Evolutionary conservation across 495 filamentous ascomycete species (phyloP), one percentile per base, ranked within the genome.

Genomic region (Trypethelium eluteriae): DNA sequence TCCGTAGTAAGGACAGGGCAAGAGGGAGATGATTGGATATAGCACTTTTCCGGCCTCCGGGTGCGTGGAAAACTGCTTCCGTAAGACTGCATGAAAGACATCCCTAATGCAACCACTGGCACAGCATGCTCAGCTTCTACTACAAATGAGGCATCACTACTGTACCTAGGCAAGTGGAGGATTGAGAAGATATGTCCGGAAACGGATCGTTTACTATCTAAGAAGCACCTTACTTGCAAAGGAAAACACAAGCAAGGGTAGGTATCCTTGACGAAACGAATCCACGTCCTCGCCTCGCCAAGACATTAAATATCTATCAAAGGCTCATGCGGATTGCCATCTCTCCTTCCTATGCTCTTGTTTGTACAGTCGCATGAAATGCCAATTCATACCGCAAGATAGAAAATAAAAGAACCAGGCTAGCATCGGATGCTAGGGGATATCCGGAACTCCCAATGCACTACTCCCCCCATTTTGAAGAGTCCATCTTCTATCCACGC

Each of bases 401-500:
- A 59, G 41, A 53, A 71, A 46, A n/a, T n/a, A n/a, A 64, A 64
- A 69, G 70, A 73, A 68, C 67, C 72, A 79, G 81, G 80, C 53
- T 59, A 59, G 53, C 53, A 59, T 59, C 53, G 25, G 53, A 34
- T 59, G 53, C 53, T 59, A 59, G 53, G 53, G 53, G 53, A 59
- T 59, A 59, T 59, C 53, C 53, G 53, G 53, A 59, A 59, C 53
- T 59, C 53, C 53, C 53, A 59, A 35, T 59, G 53, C 53, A 59
- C 53, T 35, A 18, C 32, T 59, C 53, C 53, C 36, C 53, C 53
- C 53, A 7, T 34, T 59, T 36, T 36, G 32, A 18, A 81, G 75
- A 77, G 80, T 86, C 86, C 87, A 86, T 89, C 87, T 86, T 88
- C 84, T 89, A 88, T 88, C 87, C 86, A 84, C 80, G 34, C 62